Percentiles rank a stretch among this genome's conserved stretches.
Evolutionary conservation across 2,329 filamentous ascomycete genomes (phyloP).

Genomic region (Talaromyces sp.): DNA sequence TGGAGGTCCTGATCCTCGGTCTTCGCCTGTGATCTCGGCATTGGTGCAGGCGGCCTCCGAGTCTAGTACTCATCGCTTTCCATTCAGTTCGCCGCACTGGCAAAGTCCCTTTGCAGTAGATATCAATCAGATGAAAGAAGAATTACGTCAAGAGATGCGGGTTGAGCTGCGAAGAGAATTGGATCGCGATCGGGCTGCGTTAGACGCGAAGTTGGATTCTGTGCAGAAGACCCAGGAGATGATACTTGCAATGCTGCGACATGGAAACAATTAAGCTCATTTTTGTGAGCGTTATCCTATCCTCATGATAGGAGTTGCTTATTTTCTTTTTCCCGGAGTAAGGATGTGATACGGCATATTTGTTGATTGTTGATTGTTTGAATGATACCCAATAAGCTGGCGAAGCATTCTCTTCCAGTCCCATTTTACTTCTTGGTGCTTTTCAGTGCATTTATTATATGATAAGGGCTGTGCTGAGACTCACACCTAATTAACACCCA

Average conservation of each 20-base stretch:
- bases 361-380: neutral
- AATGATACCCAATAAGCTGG: neutral
- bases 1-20: slow-evolving; percentile 14
- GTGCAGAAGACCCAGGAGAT: slow-evolving; percentile 45
- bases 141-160: slow-evolving; percentile 38
- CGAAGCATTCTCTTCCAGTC: no score
- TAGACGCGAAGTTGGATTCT: slow-evolving; percentile 41
- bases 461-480: no score
- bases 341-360: neutral
- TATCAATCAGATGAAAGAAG: slow-evolving; percentile 32
- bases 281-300: neutral
- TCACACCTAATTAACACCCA: no score
- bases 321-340: neutral
- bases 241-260: slow-evolving; percentile 45
- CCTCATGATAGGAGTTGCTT: neutral
- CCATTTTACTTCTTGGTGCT: no score
- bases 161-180: slow-evolving; percentile 37
- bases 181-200: slow-evolving; percentile 33
- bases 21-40: slow-evolving; percentile 29
- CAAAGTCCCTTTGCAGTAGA: slow-evolving; percentile 1
- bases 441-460: no score
- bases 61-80: neutral
- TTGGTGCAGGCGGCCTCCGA: slow-evolving; percentile 22
- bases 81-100: slow-evolving; percentile 5
- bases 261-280: slow-evolving; percentile 31